Evolutionary conservation across 2,329 filamentous ascomycete genomes (phyloP), one percentile per base, ranked within the genome.

Genomic region (Colletotrichum lupini): DNA sequence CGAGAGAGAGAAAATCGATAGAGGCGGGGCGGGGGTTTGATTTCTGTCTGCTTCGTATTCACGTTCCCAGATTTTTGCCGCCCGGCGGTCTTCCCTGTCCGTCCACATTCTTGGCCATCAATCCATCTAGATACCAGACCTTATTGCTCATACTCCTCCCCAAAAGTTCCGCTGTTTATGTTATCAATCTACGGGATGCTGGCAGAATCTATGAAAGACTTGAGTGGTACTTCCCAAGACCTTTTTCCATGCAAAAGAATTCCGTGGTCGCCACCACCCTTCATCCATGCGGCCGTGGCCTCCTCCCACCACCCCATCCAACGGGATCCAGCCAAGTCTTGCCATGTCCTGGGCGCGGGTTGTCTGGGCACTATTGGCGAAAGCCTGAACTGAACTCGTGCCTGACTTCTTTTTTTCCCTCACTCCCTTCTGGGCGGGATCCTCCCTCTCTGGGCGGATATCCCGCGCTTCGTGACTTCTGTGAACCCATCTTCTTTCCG

Each of bases 221-320:
- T 46, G 32, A 46, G 24, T 19, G 62, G 55, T 70, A 67, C 68
- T 42, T 56, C 42, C 56, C 55, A 66, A 67, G 56, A 55, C 42
- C 42, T 60, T 42, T 19, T 42, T 16, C 46, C 61, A 30, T 59
- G 52, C 42, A 37, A 30, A 37, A 16, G 14, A 42, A 32, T 32
- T 12, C 35, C 68, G 32, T 1, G 19, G 62, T 67, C 55, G 62
- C 68, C 68, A 70, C 68, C 37, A 67, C 57, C 56, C 68, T 46
- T 46, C 42, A 46, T 19, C 42, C 42, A 46, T 46, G 42, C 26
- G 28, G n/a, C 30, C 61, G 60, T 56, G 55, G 35, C 35, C 35
- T 42, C 35, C 12, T 42, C 35, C 35, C 56, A 3, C 35, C 56
- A 3, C 8, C 28, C 42, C 61, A 58, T 53, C 46, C 62, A 67